Conservation (phyloP, 495 filamentous ascomycete species). For the Hypoxylon cercidicola region DNA sequence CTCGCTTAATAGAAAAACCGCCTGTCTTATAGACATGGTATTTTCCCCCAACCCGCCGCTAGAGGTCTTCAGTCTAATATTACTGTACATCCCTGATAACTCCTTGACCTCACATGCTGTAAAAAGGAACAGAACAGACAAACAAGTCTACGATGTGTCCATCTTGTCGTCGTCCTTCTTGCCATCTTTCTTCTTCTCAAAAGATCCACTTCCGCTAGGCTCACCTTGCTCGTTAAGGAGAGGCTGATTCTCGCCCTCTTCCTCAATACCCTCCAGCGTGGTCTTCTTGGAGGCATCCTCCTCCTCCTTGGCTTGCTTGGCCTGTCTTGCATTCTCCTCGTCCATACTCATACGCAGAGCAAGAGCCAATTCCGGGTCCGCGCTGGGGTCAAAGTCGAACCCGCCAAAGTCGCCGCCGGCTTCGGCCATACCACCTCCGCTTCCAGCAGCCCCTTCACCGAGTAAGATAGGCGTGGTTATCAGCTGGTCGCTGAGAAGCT, state of each 20-base stretch:
- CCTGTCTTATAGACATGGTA: conserved; percentile 17
- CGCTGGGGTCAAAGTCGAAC: conserved; percentile 80
- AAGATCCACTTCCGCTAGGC: conserved; percentile 66
- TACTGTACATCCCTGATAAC: conserved; percentile 43
- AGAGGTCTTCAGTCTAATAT: conserved; percentile 33
- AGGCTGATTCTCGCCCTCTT: conserved; percentile 76
- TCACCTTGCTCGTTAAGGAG: conserved; percentile 74
- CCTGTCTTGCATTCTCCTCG: conserved; percentile 93
- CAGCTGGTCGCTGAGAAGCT: conserved; percentile 91
- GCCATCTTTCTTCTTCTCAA: conserved; percentile 66
- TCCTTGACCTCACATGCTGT: conserved; percentile 35
- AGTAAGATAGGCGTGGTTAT: conserved; percentile 89
- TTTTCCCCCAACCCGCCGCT: conserved; percentile 23
- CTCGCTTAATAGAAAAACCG: conserved; percentile 16
- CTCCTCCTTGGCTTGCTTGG: conserved; percentile 80
- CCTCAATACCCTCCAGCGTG: conserved; percentile 83
- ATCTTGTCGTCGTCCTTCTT: conserved; percentile 87
- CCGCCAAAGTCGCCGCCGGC: conserved; percentile 68
- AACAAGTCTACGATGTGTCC: conserved; percentile 72
- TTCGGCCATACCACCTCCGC: conserved; percentile 56
- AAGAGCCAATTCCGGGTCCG: conserved; percentile 92
- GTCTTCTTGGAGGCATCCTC: conserved; percentile 73
- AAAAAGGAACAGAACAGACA: conserved; percentile 18
- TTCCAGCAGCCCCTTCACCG: conserved; percentile 70
- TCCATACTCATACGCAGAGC: conserved; percentile 98